Base-by-base conservation (phyloP, 2,329 filamentous ascomycete species). In the Clarireedia sp. region DNA sequence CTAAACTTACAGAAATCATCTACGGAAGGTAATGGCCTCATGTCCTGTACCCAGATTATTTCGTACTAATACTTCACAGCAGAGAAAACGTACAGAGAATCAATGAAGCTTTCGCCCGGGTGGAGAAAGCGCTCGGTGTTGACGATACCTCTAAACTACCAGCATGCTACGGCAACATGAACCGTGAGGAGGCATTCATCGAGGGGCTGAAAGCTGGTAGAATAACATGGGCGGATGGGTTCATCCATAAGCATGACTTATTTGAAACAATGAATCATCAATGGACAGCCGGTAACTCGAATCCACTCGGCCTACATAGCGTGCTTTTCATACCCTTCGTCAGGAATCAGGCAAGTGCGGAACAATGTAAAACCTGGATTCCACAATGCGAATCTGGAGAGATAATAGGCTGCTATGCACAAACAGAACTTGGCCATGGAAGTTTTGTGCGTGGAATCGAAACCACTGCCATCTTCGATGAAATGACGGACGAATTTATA, bases 381-480 rank as follows among this genome's bases (percentile, higher is more conserved):
- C 53, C 55, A n/a, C 48, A 57, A 7, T 58, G 57, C 2, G 57
- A 59, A 36, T 23, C 33, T 7, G 59, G 59, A 5, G 41, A 65
- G 50, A 68, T 68, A 29, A 61, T 65, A 24, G 67, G 68, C 23
- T 63, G 62, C 8, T 69, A 68, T 51, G 55, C 58, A 2, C 68
- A 70, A 54, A 69, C 68, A 1, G 67, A 70, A 54, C 59, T 70
- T 8, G 65, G 64, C n/a, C 67, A 70, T 59, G 67, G 68, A 24
- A 67, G 64, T 17, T 63, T 64, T 47, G 64, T 69, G 12, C 56
- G 62, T 19, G 67, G 66, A 9, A 65, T 70, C 33, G 65, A 69
- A 57, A 70, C 68, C 2, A 68, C 66, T 3, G 67, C 68, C 3
- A 68, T 63, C 7, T 68, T 69, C 48, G 63, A 69, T 49, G 49